Percentiles rank a stretch among this genome's conserved stretches.
phyloP scores from a whole-genome alignment of 2,329 filamentous ascomycete genomes.

The Fusarium floridanum region DNA sequence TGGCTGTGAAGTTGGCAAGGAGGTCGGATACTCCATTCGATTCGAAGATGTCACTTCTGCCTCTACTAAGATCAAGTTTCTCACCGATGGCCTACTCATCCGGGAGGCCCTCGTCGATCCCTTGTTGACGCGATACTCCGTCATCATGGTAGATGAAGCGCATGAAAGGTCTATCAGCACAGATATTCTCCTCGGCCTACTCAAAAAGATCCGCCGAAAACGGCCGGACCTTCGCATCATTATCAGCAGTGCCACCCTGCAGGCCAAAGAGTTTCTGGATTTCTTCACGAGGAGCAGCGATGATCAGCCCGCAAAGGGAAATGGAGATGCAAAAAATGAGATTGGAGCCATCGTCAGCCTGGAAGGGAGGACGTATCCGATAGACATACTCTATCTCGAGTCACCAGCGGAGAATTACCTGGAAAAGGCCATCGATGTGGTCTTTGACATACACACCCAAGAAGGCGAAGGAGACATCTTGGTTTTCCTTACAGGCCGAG shows the following conservation, averaged over 20 bases:
- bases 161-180: constrained; percentile 95
- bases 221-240: constrained; percentile 87
- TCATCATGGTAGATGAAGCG: constrained; percentile 98
- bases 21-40: constrained; percentile 92
- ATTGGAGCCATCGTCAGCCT: constrained; percentile 77
- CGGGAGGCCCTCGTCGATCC: constrained; percentile 95
- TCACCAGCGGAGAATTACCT: constrained; percentile 87
- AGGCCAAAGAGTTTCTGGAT: constrained; percentile 85
- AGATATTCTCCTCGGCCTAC: constrained; percentile 86
- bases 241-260: constrained; percentile 92
- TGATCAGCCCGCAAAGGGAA: constrained; percentile 46
- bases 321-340: constrained; percentile 48
- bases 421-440: constrained; percentile 82
- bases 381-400: constrained; percentile 86
- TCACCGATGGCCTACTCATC: constrained; percentile 92
- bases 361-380: constrained; percentile 89
- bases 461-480: constrained; percentile 89
- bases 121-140: constrained; percentile 88
- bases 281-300: constrained; percentile 74
- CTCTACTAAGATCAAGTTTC: constrained; percentile 89
- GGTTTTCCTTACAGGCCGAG: constrained; percentile 90
- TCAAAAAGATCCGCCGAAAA: constrained; percentile 90
- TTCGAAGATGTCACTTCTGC: constrained; percentile 93
- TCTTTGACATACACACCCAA: constrained; percentile 87
- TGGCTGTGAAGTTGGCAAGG: constrained; percentile 86